Evolutionary conservation across 2,329 filamentous ascomycete species (phyloP).

Genomic region (Neofusicoccum parvum): DNA sequence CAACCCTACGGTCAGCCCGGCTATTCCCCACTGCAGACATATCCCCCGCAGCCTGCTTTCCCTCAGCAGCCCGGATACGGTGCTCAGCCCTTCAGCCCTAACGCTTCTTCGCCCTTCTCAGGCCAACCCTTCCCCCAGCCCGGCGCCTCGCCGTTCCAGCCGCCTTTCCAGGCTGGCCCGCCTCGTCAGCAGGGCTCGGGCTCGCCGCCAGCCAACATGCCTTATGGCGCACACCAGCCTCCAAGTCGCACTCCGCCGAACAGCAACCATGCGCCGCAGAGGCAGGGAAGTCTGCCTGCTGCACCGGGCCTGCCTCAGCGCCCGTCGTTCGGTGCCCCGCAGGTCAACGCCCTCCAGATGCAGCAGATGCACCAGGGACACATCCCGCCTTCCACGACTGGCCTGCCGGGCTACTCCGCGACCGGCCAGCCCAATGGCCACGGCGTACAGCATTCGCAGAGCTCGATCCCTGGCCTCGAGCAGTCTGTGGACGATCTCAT

Average conservation of each 20-base stretch:
- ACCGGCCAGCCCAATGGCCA: conserved; percentile 40
- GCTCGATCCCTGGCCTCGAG: conserved; percentile 30
- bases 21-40: conserved; percentile 21
- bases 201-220: conserved; percentile 32
- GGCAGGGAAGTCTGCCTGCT: conserved; percentile 56
- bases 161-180: conserved; percentile 28
- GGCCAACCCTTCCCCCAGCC: conserved; percentile 34
- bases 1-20: conserved; percentile 45
- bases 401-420: conserved; percentile 17
- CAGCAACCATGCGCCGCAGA: conserved; percentile 30
- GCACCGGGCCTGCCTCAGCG: conserved; percentile 63
- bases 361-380: conserved; percentile 27
- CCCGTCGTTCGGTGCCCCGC: conserved; percentile 58
- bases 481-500: conserved; percentile 57
- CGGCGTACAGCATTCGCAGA: conserved; percentile 16
- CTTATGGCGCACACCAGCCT: conserved; percentile 44
- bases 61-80: conserved; percentile 23
- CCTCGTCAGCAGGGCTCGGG: conserved; percentile 27
- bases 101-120: conserved; percentile 34
- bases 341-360: conserved; percentile 47
- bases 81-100: conserved; percentile 30
- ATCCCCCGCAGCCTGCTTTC: conserved; percentile 23
- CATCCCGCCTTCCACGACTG: conserved; percentile 23
- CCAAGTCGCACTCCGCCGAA: conserved; percentile 44
- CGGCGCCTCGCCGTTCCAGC: conserved; percentile 30